Percentiles rank a stretch among this genome's conserved stretches.
These are phyloP conservation scores for Cryptococcus amylolentus DNA, from an alignment of 1,284 basidiomycete species.

Conservation along the genomic window DNA sequence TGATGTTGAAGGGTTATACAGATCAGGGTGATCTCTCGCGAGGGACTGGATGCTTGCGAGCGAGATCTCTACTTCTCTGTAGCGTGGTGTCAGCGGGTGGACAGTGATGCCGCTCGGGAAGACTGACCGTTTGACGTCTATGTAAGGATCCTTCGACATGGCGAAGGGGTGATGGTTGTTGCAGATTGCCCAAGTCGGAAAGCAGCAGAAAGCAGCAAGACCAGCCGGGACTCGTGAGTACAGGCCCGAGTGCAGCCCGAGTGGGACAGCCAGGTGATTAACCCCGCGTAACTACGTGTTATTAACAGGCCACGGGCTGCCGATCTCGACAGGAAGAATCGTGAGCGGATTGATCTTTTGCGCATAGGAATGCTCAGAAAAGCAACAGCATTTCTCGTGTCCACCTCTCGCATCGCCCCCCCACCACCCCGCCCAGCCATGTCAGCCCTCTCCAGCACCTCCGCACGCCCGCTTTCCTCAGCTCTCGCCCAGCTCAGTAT, in stretches of 20 bases:
- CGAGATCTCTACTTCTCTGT: constrained; percentile 40
- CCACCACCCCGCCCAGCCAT: neutral
- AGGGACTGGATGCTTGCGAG: constrained; percentile 30
- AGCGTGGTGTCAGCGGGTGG: neutral
- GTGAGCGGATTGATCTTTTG: no score
- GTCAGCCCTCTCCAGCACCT: no score
- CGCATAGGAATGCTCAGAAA: neutral
- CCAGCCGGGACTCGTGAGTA: no score
- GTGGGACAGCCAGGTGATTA: neutral
- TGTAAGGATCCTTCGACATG: constrained; percentile 45
- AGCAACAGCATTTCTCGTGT: neutral
- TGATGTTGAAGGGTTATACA: constrained; percentile 13
- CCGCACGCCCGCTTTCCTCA: neutral
- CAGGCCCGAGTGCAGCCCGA: no score
- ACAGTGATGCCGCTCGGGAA: no score
- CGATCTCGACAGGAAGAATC: no score
- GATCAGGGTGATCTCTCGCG: constrained; percentile 24
- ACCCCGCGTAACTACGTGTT: neutral
- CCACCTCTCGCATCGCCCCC: neutral
- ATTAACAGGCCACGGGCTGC: neutral
- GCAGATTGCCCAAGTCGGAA: neutral
- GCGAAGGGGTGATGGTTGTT: neutral
- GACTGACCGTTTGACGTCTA: constrained; percentile 42
- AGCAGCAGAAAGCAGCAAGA: no score
- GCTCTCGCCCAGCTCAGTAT: neutral